Percentiles rank a stretch among this genome's conserved stretches.
These are phyloP conservation scores for Suillus placidus DNA, from an alignment of 768 basidiomycete species.

Conservation along the genomic window DNA sequence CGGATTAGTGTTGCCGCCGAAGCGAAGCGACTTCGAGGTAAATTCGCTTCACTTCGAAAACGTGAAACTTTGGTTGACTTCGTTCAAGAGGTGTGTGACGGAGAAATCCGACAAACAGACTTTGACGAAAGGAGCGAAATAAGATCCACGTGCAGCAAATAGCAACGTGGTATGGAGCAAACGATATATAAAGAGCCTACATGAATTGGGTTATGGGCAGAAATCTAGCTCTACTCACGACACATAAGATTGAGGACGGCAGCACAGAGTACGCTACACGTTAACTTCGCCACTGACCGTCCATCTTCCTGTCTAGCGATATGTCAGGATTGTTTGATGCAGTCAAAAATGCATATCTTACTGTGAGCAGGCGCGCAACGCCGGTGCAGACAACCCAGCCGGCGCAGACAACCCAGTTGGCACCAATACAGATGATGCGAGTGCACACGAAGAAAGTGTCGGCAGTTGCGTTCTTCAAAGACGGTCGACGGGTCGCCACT, in stretches of 20 bases:
- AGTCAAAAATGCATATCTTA: background rate
- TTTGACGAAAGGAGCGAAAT: background rate
- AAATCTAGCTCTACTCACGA: background rate
- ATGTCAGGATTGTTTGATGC: background rate
- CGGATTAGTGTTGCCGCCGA: no score
- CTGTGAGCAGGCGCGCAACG: background rate
- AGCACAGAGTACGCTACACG: background rate
- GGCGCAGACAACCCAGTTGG: background rate
- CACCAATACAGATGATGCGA: background rate
- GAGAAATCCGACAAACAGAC: no score
- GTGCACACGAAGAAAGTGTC: background rate
- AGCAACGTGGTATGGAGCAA: background rate
- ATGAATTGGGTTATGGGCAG: background rate
- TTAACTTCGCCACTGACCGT: background rate
- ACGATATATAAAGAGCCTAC: background rate
- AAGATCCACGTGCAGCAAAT: background rate
- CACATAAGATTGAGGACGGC: background rate
- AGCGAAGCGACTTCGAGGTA: no score
- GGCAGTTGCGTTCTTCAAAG: slow-evolving; percentile 32
- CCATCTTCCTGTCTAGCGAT: background rate
- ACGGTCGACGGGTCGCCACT: slow-evolving; percentile 27
- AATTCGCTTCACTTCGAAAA: no score
- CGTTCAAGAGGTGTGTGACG: no score
- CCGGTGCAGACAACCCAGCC: background rate
- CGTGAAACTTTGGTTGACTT: no score